A percentile compares a stretch with the other conserved stretches of the same genome.
These are phyloP conservation scores for Pythium pyrilobum DNA, from an alignment of 352 stramenopile species.

Conservation along the genomic window DNA sequence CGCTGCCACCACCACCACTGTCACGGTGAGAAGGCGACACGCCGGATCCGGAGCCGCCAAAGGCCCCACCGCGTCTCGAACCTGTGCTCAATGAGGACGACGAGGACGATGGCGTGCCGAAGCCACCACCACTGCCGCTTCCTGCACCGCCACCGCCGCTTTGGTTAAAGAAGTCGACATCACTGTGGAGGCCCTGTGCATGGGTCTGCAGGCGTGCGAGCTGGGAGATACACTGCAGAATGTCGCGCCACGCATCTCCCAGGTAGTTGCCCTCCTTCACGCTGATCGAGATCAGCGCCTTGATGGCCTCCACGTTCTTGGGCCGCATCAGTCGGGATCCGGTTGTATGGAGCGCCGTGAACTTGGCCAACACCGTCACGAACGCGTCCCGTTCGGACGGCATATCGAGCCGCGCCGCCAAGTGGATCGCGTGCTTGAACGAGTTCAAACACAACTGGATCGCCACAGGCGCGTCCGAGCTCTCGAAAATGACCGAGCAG, in stretches of 20 bases:
- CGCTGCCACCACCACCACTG: slow-evolving; percentile 10
- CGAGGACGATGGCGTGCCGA: slow-evolving; percentile 16
- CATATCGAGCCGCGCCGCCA: slow-evolving; percentile 87
- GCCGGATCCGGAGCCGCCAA: slow-evolving; percentile 23
- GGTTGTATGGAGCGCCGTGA: slow-evolving; percentile 92
- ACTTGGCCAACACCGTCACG: slow-evolving; percentile 95
- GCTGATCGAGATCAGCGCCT: slow-evolving; percentile 95
- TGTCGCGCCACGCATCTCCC: slow-evolving; percentile 94
- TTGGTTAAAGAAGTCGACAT: slow-evolving; percentile 82
- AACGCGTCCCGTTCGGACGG: slow-evolving; percentile 93
- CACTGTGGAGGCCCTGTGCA: slow-evolving; percentile 83
- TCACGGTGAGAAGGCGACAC: slow-evolving; percentile 57
- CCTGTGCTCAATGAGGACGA: slow-evolving; percentile 8
- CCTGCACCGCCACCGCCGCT: slow-evolving; percentile 25
- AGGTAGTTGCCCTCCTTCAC: slow-evolving; percentile 97
- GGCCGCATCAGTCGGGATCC: slow-evolving; percentile 91
- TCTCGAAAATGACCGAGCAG: slow-evolving; percentile 97
- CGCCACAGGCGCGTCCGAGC: slow-evolving; percentile 86
- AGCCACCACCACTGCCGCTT: slow-evolving; percentile 10
- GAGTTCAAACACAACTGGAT: slow-evolving; percentile 94
- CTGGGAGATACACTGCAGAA: slow-evolving; percentile 97
- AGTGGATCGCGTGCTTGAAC: slow-evolving; percentile 94
- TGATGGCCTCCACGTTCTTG: slow-evolving; percentile 98
- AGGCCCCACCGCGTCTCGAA: slow-evolving; percentile 9
- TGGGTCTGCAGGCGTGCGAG: slow-evolving; percentile 96